Evolutionary conservation across 805 yeast species (phyloP), one percentile per base, ranked within the genome.

Genomic region (Saccharomycodes ludwigii): DNA sequence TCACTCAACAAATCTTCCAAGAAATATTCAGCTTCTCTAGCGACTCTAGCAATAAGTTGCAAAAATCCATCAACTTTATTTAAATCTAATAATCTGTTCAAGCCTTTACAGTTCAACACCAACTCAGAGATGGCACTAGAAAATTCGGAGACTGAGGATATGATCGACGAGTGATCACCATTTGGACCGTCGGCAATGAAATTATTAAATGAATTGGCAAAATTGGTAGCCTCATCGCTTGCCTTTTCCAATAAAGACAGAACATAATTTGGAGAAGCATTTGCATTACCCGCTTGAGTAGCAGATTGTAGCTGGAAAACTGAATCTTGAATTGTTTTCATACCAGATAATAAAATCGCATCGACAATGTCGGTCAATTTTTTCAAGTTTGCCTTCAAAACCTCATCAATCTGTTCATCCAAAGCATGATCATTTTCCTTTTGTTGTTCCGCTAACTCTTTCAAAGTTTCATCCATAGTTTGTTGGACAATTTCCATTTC

Each of bases 401-500:
- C 65, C 25, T 58, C 57, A 43, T 73, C 80, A 41, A 74, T 68
- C 46, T 73, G 73, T 29, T 71, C 75, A 41, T 71, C 72, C 27
- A 69, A 58, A 9, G 73, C 70, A 9, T 62, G 58, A 30, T 69
- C 74, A 30, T 65, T 63, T 33, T 66, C 71, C 18, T 43, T 40
- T 39, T 56, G 67, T 6, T 70, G 50, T 24, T 64, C 63, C 1
- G 75, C 73, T 31, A 82, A 54, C 44, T 73, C 79, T 33, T 55
- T 59, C 35, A 75, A 58, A 3, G 88, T 80, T 37, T 71, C 73
- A 38, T 79, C 91, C 71, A 82, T 69, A 0, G 83, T 73, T 51
- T 79, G 86, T 46, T 78, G 81, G 32, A 81, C 63, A 45, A 81
- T 74, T 48, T 79, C 93, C 33, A 81, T 57, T 47, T 82, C 94